phyloP scores from a whole-genome alignment of 306 rosid genomes.

The Quercus parvula region DNA sequence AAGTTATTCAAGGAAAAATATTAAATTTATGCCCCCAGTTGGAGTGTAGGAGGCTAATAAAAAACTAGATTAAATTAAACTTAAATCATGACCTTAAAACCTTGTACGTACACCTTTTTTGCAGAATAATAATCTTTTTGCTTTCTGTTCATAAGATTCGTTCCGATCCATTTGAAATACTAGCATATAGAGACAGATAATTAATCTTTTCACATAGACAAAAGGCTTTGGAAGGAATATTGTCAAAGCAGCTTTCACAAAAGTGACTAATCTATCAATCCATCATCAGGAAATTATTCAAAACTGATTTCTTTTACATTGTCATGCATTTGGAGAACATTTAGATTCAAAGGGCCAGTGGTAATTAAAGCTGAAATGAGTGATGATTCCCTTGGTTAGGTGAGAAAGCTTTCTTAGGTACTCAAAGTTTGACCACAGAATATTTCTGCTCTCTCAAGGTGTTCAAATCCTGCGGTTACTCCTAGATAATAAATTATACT shows the following conservation, averaged over 20 bases:
- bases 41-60: too few species aligned
- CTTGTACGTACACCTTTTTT: neutral
- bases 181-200: neutral
- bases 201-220: neutral
- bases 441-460: neutral
- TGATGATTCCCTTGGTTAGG: neutral
- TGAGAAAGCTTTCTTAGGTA: neutral
- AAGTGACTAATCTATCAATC: neutral
- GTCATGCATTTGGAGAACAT: neutral
- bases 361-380: constrained; percentile 2
- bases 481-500: too few species aligned
- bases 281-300: neutral
- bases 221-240: neutral
- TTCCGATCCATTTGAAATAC: neutral
- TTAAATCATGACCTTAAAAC: too few species aligned
- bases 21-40: too few species aligned
- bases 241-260: neutral
- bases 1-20: too few species aligned
- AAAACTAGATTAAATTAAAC: too few species aligned
- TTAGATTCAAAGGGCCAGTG: neutral
- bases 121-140: neutral
- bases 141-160: neutral
- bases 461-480: too few species aligned
- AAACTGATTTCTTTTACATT: neutral
- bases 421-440: neutral